Percentiles rank a stretch among this genome's conserved stretches.
phyloP scores from a whole-genome alignment of 2,329 filamentous ascomycete species.

The Aureobasidium sp. region DNA sequence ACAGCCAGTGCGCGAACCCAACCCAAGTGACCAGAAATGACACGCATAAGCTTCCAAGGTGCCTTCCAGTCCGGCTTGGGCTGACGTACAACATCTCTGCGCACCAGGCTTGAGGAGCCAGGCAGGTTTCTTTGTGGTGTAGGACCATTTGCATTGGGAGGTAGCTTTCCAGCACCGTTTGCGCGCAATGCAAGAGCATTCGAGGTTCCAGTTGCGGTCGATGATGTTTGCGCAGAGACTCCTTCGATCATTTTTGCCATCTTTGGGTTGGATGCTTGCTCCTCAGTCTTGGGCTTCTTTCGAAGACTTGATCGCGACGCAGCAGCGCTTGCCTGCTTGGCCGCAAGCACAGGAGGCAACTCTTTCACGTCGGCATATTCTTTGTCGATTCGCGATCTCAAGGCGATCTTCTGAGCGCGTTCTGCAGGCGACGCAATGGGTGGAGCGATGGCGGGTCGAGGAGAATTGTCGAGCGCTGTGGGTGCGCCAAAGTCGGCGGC shows the following conservation, averaged over 20 bases:
- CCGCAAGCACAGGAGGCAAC: slow-evolving; percentile 67
- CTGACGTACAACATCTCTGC: slow-evolving; percentile 55
- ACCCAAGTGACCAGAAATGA: slow-evolving; percentile 91
- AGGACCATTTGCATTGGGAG: slow-evolving; percentile 48
- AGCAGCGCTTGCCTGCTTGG: slow-evolving; percentile 61
- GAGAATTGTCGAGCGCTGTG: slow-evolving; percentile 31
- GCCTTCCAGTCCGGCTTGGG: slow-evolving; percentile 90
- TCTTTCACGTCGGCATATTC: slow-evolving; percentile 75
- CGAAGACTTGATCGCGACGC: slow-evolving; percentile 50
- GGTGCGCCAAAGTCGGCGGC: slow-evolving; percentile 42
- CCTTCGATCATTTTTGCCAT: slow-evolving; percentile 61
- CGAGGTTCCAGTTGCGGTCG: slow-evolving; percentile 37
- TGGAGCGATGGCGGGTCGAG: slow-evolving; percentile 34
- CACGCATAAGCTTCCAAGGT: slow-evolving; percentile 96
- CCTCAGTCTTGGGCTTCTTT: slow-evolving; percentile 52
- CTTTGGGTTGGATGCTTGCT: slow-evolving; percentile 43
- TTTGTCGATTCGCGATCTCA: slow-evolving; percentile 51
- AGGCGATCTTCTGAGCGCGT: slow-evolving; percentile 36
- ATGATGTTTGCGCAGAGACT: slow-evolving; percentile 41
- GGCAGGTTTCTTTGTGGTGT: slow-evolving; percentile 42
- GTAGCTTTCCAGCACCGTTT: slow-evolving; percentile 34
- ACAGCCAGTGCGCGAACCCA: slow-evolving; percentile 88
- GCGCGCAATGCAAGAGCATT: slow-evolving; percentile 49
- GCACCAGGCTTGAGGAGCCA: slow-evolving; percentile 47
- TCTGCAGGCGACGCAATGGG: slow-evolving; percentile 36